These are phyloP conservation scores for Nitzschia sp. DNA, from an alignment of 108 stramenopile genomes.

Conservation along the genomic window DNA sequence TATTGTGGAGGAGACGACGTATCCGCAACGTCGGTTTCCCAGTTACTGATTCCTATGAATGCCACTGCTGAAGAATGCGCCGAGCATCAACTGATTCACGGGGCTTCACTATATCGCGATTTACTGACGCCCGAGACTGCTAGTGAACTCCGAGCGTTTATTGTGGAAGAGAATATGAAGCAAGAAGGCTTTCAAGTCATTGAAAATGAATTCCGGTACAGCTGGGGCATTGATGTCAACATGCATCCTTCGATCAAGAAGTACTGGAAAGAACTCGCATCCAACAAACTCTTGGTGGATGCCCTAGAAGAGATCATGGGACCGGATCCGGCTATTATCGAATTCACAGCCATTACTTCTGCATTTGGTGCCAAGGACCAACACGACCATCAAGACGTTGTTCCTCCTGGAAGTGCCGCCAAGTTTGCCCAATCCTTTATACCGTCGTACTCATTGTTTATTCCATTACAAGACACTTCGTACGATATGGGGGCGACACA, in stretches of 20 bases:
- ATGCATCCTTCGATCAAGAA: slow-evolving; percentile 42
- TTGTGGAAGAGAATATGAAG: slow-evolving; percentile 43
- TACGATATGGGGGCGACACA: slow-evolving; percentile 55
- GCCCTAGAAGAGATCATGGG: slow-evolving; percentile 52
- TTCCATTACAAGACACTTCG: slow-evolving; percentile 63
- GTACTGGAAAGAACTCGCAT: slow-evolving; percentile 49
- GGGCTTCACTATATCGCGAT: slow-evolving; percentile 56
- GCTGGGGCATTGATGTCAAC: slow-evolving; percentile 52
- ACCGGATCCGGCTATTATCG: slow-evolving; percentile 62
- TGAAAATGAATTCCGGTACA: slow-evolving; percentile 52
- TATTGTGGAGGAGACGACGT: slow-evolving; percentile 44
- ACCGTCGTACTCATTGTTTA: slow-evolving; percentile 52
- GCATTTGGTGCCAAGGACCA: slow-evolving; percentile 58
- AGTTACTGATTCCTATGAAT: slow-evolving; percentile 19
- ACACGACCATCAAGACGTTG: slow-evolving; percentile 50
- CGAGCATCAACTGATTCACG: slow-evolving; percentile 57
- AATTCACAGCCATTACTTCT: slow-evolving; percentile 63
- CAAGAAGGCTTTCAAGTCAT: slow-evolving; percentile 46
- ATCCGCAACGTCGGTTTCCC: slow-evolving; percentile 34
- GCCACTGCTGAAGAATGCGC: slow-evolving; percentile 14
- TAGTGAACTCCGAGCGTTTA: slow-evolving; percentile 44
- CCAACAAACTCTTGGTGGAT: slow-evolving; percentile 30
- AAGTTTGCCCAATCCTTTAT: slow-evolving; percentile 50
- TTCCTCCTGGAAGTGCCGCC: slow-evolving; percentile 34
- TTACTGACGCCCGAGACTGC: slow-evolving; percentile 50